Base-by-base conservation (phyloP, 2,329 filamentous ascomycete genomes). In the Bipolaris oryzae region DNA sequence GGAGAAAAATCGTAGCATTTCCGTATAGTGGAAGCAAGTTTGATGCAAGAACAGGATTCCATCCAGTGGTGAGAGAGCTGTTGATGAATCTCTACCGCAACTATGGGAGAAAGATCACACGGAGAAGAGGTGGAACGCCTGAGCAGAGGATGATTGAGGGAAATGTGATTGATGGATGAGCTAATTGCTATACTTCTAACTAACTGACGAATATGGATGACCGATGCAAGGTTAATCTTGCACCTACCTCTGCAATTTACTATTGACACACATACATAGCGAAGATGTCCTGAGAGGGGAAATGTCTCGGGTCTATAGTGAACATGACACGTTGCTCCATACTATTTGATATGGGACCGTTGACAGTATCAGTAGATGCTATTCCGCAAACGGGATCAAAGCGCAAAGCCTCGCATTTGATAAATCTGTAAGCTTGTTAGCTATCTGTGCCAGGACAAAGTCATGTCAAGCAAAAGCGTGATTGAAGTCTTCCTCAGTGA, bases 401-500 rank as follows among this genome's bases (percentile, higher is more conserved):
- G 38, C 9, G 28, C 28, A 34, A 10, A 9, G 9, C 5, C 9
- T 35, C 6, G 44, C 33, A 16, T 25, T 11, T 15, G 11, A 20
- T 6, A 11, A 28, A 50, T 54, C 67, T 69, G 60, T 54, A 61
- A 42, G 50, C 58, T 60, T 64, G 65, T 72, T 61, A 72, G 70
- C 61, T n/a, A 52, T 25, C 45, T 48, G 9, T 47, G 50, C 7
- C 10, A 42, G 16, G 37, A 50, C 31, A 44, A 31, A 56, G 48
- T 33, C 38, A 23, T 50, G 47, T 54, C 52, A 55, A 65, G 47
- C 60, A 64, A 53, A 47, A 41, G 53, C 55, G 43, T 47, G 28
- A 16, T 60, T 51, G 55, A 55, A 45, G 35, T 52, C 55, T 70
- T 76, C 82, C 84, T 87, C 85, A 87, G 85, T 84, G 85, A 87